Evolutionary conservation across 2,329 filamentous ascomycete species (phyloP), one percentile per base, ranked within the genome.

Genomic region (Pseudohalonectria lignicola): DNA sequence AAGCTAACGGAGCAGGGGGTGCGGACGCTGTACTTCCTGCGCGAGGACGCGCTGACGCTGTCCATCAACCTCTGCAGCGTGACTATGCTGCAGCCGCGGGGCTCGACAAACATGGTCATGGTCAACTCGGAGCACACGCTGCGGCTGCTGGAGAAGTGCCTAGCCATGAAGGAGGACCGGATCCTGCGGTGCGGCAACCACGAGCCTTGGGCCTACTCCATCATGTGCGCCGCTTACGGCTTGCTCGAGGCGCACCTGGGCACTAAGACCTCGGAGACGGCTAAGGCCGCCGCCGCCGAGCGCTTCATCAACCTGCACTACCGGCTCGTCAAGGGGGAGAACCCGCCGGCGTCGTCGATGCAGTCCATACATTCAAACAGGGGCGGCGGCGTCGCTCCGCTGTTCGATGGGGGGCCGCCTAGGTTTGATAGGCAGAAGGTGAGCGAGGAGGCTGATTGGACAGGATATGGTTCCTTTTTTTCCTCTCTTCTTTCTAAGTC

Each of bases 181-280:
- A 64, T 78, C 7, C 53, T 79, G 18, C 62, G 73, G n/a, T 76
- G 71, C 43, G 74, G 74, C 13, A 77, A 77, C 56, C 74, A 76
- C 47, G 74, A 79, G 49, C 74, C 74, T 0, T 78, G 74, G 74
- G 72, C 72, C 15, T 76, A 77, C 52, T 73, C 69, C 39, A 76
- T 76, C 51, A 74, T 78, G 68, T 78, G 73, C 45, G 71, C 73
- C 3, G 71, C 74, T 1, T 61, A 70, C 19, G 74, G 74, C 3
- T 60, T 79, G 9, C 59, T 78, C 18, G 72, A 78, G 52, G 69
- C 71, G 0, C 74, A 79, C 43, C 57, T 78, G 12, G 71, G 69
- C 20, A 66, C 66, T 41, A 77, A 76, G 57, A 66, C 71, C 7
- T 51, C 67, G 13, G 70, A 76, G 45, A 62, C 62, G 7, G 74